Evolutionary conservation across 1,284 basidiomycete genomes (phyloP).

Genomic region (Malassezia pachydermatis): DNA sequence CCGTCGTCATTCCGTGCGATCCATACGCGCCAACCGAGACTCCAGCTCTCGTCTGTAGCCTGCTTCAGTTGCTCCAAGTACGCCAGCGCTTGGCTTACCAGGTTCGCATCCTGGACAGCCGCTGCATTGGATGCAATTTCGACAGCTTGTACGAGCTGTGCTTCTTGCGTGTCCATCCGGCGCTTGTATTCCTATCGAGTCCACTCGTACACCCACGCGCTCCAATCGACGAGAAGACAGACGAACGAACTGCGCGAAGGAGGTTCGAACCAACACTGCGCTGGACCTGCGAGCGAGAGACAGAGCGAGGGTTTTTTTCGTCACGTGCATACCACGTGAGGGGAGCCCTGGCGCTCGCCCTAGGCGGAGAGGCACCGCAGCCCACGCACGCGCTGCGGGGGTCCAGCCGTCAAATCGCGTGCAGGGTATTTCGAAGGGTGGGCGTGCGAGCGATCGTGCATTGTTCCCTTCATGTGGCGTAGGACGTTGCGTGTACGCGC

Average conservation of each 20-base stretch:
- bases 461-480: background rate
- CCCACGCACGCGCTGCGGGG: no score
- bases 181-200: background rate
- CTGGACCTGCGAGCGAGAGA: background rate
- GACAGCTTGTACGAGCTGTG: slow-evolving; percentile 18
- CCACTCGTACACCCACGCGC: background rate
- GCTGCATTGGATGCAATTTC: slow-evolving; percentile 19
- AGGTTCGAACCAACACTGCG: background rate
- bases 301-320: background rate
- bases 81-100: slow-evolving; percentile 13
- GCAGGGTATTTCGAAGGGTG: background rate
- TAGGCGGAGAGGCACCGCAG: no score
- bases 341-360: no score
- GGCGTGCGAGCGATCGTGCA: background rate
- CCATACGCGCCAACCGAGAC: slow-evolving; percentile 48
- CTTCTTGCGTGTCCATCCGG: slow-evolving; percentile 14
- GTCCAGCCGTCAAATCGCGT: no score
- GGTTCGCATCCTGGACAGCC: slow-evolving; percentile 3
- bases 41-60: slow-evolving; percentile 61
- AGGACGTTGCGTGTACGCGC: background rate
- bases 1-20: slow-evolving; percentile 52
- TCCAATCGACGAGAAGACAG: background rate
- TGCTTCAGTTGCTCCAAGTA: slow-evolving; percentile 18
- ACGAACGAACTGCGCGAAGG: background rate
- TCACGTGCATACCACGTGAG: slow-evolving; percentile 12